Evolutionary conservation across 495 filamentous ascomycete genomes (phyloP), one percentile per base, ranked within the genome.

Genomic region (Neurospora sp.): DNA sequence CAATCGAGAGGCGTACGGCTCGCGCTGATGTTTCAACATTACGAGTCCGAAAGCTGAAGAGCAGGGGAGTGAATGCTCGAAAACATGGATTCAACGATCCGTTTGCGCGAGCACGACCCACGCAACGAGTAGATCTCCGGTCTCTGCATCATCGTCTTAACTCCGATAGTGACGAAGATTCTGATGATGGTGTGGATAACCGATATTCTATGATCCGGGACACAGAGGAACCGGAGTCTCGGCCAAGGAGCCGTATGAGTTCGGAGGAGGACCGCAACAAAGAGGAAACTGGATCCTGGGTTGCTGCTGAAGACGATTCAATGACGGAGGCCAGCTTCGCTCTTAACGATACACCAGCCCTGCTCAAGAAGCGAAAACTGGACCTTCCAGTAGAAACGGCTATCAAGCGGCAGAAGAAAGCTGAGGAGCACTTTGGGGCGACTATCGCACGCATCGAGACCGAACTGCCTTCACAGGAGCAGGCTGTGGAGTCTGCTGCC

Each of bases 181-280:
- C 85, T 3, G 85, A 86, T 41, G 84, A 85, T 62, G 85, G 86
- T 71, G 77, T 76, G 1, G 83, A 84, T 70, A 82, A 81, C 70
- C 80, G 84, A 27, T 80, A 80, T 23, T 91, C 92, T 39, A 80
- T 91, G 35, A 88, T 86, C 8, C 84, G 90, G 69, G 93, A 96
- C 76, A 93, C 91, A 0, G 93, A 95, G 78, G 93, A 96, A 73
- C 88, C 89, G 70, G 94, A 95, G 69, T 96, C 93, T 73, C 86
- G 93, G 20, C 91, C 93, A 18, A 84, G 90, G 14, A 97, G 94
- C 79, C 91, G 92, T 12, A 89, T 93, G 85, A 92, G 90, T 76
- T 89, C 90, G 39, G 89, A 86, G 42, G 88, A 90, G 39, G 90
- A 91, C 31, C 86, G 81, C 2, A 89, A 87, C 23, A 92, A 93